These are phyloP conservation scores for Cladosporium austrohemisphaericum DNA, from an alignment of 2,329 filamentous ascomycete species.

Conservation along the genomic window DNA sequence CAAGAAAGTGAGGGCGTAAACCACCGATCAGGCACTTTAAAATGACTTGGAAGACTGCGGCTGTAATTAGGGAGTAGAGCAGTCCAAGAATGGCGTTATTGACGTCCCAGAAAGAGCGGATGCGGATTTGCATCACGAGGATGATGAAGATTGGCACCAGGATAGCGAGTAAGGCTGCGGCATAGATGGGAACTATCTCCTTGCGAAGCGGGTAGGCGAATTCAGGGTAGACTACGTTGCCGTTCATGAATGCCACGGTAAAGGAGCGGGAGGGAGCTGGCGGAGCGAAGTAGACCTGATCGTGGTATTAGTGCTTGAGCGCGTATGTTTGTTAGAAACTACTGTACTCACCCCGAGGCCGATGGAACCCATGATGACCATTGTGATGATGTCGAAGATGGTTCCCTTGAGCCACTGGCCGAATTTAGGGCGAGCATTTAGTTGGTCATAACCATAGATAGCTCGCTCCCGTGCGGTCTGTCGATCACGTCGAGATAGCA, in stretches of 20 bases:
- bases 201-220: slow-evolving; percentile 68
- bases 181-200: slow-evolving; percentile 69
- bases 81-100: slow-evolving; percentile 70
- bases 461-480: slow-evolving; percentile 1
- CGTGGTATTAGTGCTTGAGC: slow-evolving; percentile 52
- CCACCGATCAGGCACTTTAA: slow-evolving; percentile 71
- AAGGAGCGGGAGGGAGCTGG: slow-evolving; percentile 68
- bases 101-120: slow-evolving; percentile 46
- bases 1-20: slow-evolving; percentile 15
- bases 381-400: slow-evolving; percentile 65
- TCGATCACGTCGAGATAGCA: slow-evolving; percentile 26
- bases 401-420: slow-evolving; percentile 67
- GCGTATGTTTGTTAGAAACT: not conserved
- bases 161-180: slow-evolving; percentile 62
- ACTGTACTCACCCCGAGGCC: slow-evolving; percentile 57
- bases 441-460: slow-evolving; percentile 31
- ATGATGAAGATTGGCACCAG: slow-evolving; percentile 65
- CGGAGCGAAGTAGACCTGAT: slow-evolving; percentile 43
- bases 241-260: slow-evolving; percentile 62
- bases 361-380: slow-evolving; percentile 61
- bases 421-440: slow-evolving; percentile 56
- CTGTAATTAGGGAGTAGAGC: slow-evolving; percentile 65
- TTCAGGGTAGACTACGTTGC: slow-evolving; percentile 65
- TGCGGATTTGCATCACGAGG: slow-evolving; percentile 61
- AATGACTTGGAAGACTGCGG: slow-evolving; percentile 73